A percentile compares a stretch with the other conserved stretches of the same genome.
These are phyloP conservation scores for Xylaria sp. DNA, from an alignment of 2,329 filamentous ascomycete genomes.

Conservation along the genomic window DNA sequence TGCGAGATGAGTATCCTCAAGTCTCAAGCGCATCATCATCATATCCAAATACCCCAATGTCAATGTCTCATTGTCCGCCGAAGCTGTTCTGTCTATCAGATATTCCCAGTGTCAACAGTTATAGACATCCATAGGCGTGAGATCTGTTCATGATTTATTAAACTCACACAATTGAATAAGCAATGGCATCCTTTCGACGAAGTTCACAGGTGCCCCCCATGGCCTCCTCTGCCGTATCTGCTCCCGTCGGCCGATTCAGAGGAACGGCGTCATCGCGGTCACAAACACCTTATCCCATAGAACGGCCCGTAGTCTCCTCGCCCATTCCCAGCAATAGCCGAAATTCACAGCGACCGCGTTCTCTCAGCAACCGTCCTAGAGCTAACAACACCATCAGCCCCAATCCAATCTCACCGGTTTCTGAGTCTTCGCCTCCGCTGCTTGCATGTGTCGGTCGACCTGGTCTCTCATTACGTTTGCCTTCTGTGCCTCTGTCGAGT, in stretches of 20 bases:
- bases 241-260: constrained; percentile 26
- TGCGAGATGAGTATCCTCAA: not conserved
- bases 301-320: constrained; percentile 39
- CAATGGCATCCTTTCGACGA: constrained; percentile 25
- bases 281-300: constrained; percentile 31
- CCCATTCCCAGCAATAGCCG: constrained; percentile 26
- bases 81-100: not conserved
- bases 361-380: constrained; percentile 29
- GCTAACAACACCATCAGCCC: constrained; percentile 32
- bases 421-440: constrained; percentile 44
- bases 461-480: constrained; percentile 42
- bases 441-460: constrained; percentile 42
- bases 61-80: not conserved
- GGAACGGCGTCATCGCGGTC: constrained; percentile 35
- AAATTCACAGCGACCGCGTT: constrained; percentile 17
- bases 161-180: not conserved
- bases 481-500: constrained; percentile 37
- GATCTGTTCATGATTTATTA: not conserved
- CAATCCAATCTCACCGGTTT: constrained; percentile 30
- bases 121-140: not conserved
- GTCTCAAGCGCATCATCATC: not conserved
- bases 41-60: not conserved
- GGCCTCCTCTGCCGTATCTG: constrained; percentile 31
- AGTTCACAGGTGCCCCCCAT: not conserved
- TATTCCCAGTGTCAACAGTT: not conserved